A percentile compares a stretch with the other conserved stretches of the same genome.
These are phyloP conservation scores for Candida maltosa DNA, from an alignment of 805 yeast genomes.

Conservation along the genomic window DNA sequence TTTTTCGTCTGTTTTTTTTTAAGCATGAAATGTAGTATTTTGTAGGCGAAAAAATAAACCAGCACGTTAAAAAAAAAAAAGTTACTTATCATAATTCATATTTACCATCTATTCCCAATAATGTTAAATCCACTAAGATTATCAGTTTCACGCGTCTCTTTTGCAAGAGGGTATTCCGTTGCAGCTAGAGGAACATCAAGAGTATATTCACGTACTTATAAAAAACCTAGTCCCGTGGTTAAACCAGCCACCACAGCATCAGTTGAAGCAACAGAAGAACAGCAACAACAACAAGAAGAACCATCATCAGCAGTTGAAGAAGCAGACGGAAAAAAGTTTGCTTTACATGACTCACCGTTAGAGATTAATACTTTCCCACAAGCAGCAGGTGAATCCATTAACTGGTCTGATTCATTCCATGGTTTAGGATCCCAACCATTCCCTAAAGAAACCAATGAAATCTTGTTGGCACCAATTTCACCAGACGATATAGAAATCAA, in stretches of 20 bases:
- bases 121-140: no score
- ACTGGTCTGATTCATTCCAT: conserved; percentile 86
- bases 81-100: no score
- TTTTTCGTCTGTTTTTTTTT: no score
- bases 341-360: conserved; percentile 6
- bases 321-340: no score
- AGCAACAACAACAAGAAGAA: neutral
- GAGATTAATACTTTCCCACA: conserved; percentile 1
- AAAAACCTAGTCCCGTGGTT: neutral
- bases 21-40: no score
- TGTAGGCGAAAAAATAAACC: no score
- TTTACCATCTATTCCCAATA: no score
- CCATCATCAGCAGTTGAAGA: conserved; percentile 2
- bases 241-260: conserved; percentile 1
- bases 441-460: conserved; percentile 52
- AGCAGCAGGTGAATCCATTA: conserved; percentile 18
- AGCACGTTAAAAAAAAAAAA: no score
- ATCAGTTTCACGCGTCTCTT: no score
- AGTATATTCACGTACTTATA: neutral
- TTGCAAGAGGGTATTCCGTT: no score
- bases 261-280: conserved; percentile 1
- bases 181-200: conserved; percentile 1
- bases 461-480: conserved; percentile 60
- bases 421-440: conserved; percentile 86
- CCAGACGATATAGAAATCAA: conserved; percentile 84